phyloP scores from a whole-genome alignment of 495 filamentous ascomycete species.

The Penicillium mononematosum region DNA sequence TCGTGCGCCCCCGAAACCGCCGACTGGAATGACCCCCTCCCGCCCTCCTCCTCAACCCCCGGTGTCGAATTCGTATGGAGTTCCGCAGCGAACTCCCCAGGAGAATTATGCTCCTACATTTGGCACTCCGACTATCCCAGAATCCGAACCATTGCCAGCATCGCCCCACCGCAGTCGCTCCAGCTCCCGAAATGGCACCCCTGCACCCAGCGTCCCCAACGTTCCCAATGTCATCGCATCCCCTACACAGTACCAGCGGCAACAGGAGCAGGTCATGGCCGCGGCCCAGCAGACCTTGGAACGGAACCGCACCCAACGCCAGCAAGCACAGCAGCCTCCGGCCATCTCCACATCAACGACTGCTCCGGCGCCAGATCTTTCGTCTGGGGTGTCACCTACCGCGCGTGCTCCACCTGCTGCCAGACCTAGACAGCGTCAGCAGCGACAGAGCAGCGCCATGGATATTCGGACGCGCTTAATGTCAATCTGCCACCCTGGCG shows the following conservation, averaged over 20 bases:
- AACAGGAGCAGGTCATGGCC: slow-evolving; percentile 76
- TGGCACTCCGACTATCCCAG: slow-evolving; percentile 39
- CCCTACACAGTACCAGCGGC: slow-evolving; percentile 71
- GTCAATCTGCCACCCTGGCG: slow-evolving; percentile 83
- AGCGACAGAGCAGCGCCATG: slow-evolving; percentile 68
- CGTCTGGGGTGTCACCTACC: slow-evolving; percentile 53
- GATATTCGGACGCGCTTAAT: slow-evolving; percentile 83
- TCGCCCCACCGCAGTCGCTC: slow-evolving; percentile 43
- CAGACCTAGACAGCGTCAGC: slow-evolving; percentile 71
- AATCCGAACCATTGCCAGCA: slow-evolving; percentile 58
- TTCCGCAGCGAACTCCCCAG: slow-evolving; percentile 23
- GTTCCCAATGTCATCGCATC: slow-evolving; percentile 36
- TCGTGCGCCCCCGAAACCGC: slow-evolving; percentile 46
- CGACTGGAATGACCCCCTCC: slow-evolving; percentile 37
- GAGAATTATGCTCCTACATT: slow-evolving; percentile 29
- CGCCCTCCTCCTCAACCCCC: slow-evolving; percentile 56
- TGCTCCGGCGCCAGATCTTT: slow-evolving; percentile 25
- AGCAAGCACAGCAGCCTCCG: slow-evolving; percentile 36
- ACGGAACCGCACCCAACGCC: slow-evolving; percentile 68
- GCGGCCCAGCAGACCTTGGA: slow-evolving; percentile 70
- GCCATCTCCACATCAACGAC: slow-evolving; percentile 20
- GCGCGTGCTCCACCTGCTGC: slow-evolving; percentile 58
- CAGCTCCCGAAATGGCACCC: slow-evolving; percentile 42
- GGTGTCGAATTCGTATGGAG: slow-evolving; percentile 25
- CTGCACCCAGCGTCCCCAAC: slow-evolving; percentile 29